These are phyloP conservation scores for Rhizophagus clarus DNA, from an alignment of 192 early-diverging fungal species.

Conservation along the genomic window DNA sequence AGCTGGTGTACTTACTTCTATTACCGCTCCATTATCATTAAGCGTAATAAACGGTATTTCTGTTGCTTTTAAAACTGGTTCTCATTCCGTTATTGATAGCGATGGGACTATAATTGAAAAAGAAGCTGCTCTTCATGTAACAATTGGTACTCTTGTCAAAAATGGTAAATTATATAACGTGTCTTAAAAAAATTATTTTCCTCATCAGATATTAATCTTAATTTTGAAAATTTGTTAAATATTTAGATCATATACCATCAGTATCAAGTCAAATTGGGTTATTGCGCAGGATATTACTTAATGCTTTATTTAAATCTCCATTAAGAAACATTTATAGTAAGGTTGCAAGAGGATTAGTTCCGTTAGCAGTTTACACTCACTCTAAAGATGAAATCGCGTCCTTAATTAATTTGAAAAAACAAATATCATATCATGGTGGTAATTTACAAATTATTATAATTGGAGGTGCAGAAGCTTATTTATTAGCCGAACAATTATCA, in stretches of 20 bases:
- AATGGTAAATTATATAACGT: not conserved
- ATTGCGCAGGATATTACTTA: slow-evolving; percentile 45
- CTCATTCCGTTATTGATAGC: slow-evolving; percentile 43
- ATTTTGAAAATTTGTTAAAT: not conserved
- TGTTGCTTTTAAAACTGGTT: slow-evolving; percentile 69
- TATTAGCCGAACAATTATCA: slow-evolving; percentile 61
- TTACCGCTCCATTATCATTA: slow-evolving; percentile 54
- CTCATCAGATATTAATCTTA: too few relatives aligned
- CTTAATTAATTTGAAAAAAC: slow-evolving; percentile 60
- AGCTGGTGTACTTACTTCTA: slow-evolving; percentile 61
- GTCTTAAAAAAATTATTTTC: too few relatives aligned
- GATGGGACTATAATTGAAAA: slow-evolving; percentile 49
- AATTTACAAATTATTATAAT: slow-evolving; percentile 54
- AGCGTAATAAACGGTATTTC: slow-evolving; percentile 63
- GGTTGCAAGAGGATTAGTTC: slow-evolving; percentile 53
- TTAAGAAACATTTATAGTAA: slow-evolving; percentile 40
- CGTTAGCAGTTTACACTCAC: slow-evolving; percentile 49
- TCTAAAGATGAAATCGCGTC: slow-evolving; percentile 69
- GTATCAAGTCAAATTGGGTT: slow-evolving; percentile 56
- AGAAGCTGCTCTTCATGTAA: slow-evolving; percentile 60
- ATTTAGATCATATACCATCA: slow-evolving; percentile 35
- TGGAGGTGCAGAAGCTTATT: slow-evolving; percentile 70
- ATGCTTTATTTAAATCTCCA: slow-evolving; percentile 31
- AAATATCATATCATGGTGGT: slow-evolving; percentile 41
- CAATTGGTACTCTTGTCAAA: slow-evolving; percentile 45